Percentiles rank a stretch among this genome's conserved stretches.
Conservation (phyloP, 305 asterid genomes). For the Withania somnifera region DNA sequence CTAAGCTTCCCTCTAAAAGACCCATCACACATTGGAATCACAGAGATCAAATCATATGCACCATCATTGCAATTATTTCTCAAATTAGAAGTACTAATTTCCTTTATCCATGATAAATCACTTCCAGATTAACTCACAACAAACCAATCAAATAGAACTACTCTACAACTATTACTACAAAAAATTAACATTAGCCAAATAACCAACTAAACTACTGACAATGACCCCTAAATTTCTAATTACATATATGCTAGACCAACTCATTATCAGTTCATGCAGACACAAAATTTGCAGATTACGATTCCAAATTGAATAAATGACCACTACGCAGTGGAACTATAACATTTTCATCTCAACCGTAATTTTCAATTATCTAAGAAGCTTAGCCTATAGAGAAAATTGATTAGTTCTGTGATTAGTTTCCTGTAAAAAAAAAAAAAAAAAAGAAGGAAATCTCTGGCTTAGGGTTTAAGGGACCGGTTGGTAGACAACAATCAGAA, state of each 20-base stretch:
- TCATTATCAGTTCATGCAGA: neutral
- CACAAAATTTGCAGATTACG: neutral
- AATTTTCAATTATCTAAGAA: too few relatives aligned
- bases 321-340: neutral
- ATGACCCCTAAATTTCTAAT: neutral
- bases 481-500: too few relatives aligned
- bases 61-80: neutral
- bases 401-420: too few relatives aligned
- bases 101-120: neutral
- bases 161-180: neutral
- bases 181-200: neutral
- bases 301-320: neutral
- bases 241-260: neutral
- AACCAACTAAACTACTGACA: neutral
- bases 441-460: too few relatives aligned
- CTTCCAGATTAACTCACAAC: neutral
- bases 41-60: neutral
- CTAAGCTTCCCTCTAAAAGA: neutral
- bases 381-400: too few relatives aligned
- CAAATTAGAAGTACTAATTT: neutral
- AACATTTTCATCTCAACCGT: neutral
- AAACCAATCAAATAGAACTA: neutral
- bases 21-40: neutral
- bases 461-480: too few relatives aligned
- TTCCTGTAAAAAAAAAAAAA: too few relatives aligned